Evolutionary conservation across 2,329 filamentous ascomycete genomes (phyloP), one percentile per base, ranked within the genome.

Genomic region (Cladophialophora psammophila): DNA sequence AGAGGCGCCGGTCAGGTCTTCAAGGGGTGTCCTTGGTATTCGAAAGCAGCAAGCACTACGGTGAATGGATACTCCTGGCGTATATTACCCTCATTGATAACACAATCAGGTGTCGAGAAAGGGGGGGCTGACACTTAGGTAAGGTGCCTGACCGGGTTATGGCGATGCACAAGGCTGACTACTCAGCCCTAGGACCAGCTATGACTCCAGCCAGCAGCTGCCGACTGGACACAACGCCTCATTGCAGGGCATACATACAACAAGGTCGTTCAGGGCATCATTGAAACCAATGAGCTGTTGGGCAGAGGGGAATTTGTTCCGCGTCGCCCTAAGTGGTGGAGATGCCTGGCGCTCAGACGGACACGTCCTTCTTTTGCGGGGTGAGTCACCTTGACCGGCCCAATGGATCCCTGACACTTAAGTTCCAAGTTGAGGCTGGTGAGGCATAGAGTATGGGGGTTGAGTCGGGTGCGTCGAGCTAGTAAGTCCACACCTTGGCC

Each of bases 1-100:
- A 20, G 13, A 61, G 10, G 13, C 45, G 26, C 59, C 59, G 59
- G 59, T 42, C 31, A 53, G 9, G 45, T 50, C 3, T 18, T 45
- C 26, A 26, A 26, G 26, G 26, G 26, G 26, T 7, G 42, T 45
- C 18, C 45, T 18, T 10, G 5, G 8, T 13, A 42, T 50, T 50
- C 59, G 26, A 38, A 53, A 53, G 59, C 32, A 61, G 59, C 34
- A 40, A 38, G 20, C 55, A 18, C 26, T 55, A 15, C 31, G 31
- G 20, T 18, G 18, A 9, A 26, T 26, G 8, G 20, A n/a, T 10
- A 31, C 15, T 9, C 18, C 13, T 50, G 18, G 8, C 26, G 26
- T 18, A 26, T 50, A 26, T 10, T 26, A 50, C 20, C 18, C 45
- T 26, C 9, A 9, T 50, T 10, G 42, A 48, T 26, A 18, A 3